A percentile compares a stretch with the other conserved stretches of the same genome.
These are phyloP conservation scores for Spathaspora sp. DNA, from an alignment of 1,139 yeast species.

Conservation along the genomic window DNA sequence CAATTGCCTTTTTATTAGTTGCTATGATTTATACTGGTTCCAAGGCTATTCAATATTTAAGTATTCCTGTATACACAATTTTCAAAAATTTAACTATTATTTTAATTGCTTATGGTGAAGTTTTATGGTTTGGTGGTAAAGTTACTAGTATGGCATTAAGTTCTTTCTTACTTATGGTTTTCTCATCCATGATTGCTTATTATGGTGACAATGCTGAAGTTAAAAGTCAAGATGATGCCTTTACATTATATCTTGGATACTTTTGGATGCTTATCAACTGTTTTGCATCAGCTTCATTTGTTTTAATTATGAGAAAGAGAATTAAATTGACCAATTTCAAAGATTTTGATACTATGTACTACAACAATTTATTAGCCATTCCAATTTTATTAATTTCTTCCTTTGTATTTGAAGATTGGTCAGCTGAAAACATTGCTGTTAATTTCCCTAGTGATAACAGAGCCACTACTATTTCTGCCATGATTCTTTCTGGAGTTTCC, in stretches of 20 bases:
- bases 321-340: slow-evolving; percentile 94
- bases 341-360: slow-evolving; percentile 98
- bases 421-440: slow-evolving; percentile 63
- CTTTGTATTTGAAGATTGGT: slow-evolving; percentile 88
- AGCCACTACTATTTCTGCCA: slow-evolving; percentile 67
- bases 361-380: slow-evolving; percentile 89
- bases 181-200: slow-evolving; percentile 91
- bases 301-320: slow-evolving; percentile 93
- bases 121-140: slow-evolving; percentile 91
- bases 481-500: slow-evolving; percentile 90
- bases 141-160: slow-evolving; percentile 89
- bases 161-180: slow-evolving; percentile 86
- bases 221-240: slow-evolving; percentile 38
- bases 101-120: slow-evolving; percentile 97
- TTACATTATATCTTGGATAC: slow-evolving; percentile 75
- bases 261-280: slow-evolving; percentile 97
- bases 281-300: slow-evolving; percentile 90
- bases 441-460: slow-evolving; percentile 80
- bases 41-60: slow-evolving; percentile 86
- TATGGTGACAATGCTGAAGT: slow-evolving; percentile 71
- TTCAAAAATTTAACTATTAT: slow-evolving; percentile 97
- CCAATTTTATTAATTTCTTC: slow-evolving; percentile 83
- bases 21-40: slow-evolving; percentile 95
- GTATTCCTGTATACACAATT: slow-evolving; percentile 95
- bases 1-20: slow-evolving; percentile 86